phyloP scores from a whole-genome alignment of 495 filamentous ascomycete genomes.

The Melanomma pulvis-pyrius region DNA sequence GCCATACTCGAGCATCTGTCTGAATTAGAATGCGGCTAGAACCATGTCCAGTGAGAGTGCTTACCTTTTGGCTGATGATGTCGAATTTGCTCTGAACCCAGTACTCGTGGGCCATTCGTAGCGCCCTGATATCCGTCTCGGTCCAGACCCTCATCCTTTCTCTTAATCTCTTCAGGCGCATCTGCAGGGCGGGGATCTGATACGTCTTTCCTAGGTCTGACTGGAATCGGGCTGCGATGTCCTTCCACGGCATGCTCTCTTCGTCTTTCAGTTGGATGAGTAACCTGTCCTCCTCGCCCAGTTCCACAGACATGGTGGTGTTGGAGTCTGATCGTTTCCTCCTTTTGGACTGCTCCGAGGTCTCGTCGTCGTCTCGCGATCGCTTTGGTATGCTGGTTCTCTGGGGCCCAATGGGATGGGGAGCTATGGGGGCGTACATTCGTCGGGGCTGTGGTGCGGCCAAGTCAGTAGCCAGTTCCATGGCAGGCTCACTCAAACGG shows the following conservation, averaged over 20 bases:
- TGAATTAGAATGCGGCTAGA: background rate
- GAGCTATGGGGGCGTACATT: constrained; percentile 42
- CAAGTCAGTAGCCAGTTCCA: constrained; percentile 36
- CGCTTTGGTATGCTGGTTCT: constrained; percentile 37
- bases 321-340: constrained; percentile 42
- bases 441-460: constrained; percentile 42
- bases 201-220: constrained; percentile 65
- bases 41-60: background rate
- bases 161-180: constrained; percentile 69
- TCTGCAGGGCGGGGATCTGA: constrained; percentile 70
- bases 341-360: constrained; percentile 34
- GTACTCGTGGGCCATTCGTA: constrained; percentile 49
- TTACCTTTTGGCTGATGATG: constrained; percentile 49
- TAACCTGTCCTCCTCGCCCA: constrained; percentile 67
- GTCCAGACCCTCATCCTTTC: constrained; percentile 69
- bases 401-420: constrained; percentile 35
- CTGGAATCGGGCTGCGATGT: constrained; percentile 65
- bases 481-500: constrained; percentile 26
- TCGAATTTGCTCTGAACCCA: constrained; percentile 52
- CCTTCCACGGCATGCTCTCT: constrained; percentile 69
- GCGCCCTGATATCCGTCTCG: constrained; percentile 57
- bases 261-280: constrained; percentile 70
- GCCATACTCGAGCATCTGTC: constrained; percentile 46
- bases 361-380: constrained; percentile 41
- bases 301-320: constrained; percentile 36